Evolutionary conservation across 805 yeast genomes (phyloP).

Genomic region (Wickerhamiella lipophila): DNA sequence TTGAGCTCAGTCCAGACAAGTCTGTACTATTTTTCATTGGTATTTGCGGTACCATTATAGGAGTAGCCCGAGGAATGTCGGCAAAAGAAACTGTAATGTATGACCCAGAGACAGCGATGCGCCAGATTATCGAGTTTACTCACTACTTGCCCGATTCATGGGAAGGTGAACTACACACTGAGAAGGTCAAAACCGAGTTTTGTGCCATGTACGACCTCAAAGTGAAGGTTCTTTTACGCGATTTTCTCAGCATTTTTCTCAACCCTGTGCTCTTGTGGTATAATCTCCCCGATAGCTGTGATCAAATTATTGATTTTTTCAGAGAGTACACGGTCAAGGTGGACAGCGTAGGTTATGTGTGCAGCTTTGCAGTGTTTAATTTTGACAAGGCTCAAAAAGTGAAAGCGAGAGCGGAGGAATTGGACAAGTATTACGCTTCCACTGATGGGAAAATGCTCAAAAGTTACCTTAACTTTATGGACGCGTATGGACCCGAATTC

Average conservation of each 20-base stretch:
- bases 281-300: slow-evolving; percentile 59
- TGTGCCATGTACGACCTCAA: slow-evolving; percentile 65
- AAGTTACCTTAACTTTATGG: slow-evolving; percentile 75
- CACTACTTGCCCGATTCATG: slow-evolving; percentile 82
- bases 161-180: slow-evolving; percentile 77
- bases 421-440: slow-evolving; percentile 32
- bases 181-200: slow-evolving; percentile 71
- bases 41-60: slow-evolving; percentile 77
- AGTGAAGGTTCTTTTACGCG: slow-evolving; percentile 57
- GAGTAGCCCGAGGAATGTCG: slow-evolving; percentile 60
- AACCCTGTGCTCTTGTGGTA: slow-evolving; percentile 88
- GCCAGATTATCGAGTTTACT: slow-evolving; percentile 71
- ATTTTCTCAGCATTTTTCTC: slow-evolving; percentile 64
- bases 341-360: slow-evolving; percentile 90
- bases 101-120: slow-evolving; percentile 81
- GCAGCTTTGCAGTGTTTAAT: slow-evolving; percentile 87
- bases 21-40: slow-evolving; percentile 82
- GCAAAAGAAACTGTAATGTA: slow-evolving; percentile 59
- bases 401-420: slow-evolving; percentile 26
- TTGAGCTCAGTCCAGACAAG: slow-evolving; percentile 71
- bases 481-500: slow-evolving; percentile 47
- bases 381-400: slow-evolving; percentile 42
- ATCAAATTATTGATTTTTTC: slow-evolving; percentile 75
- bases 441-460: slow-evolving; percentile 83
- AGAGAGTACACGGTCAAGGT: slow-evolving; percentile 81